These are phyloP conservation scores for Fennellomyces sp. DNA, from an alignment of 371 early-diverging fungal species.

Conservation along the genomic window DNA sequence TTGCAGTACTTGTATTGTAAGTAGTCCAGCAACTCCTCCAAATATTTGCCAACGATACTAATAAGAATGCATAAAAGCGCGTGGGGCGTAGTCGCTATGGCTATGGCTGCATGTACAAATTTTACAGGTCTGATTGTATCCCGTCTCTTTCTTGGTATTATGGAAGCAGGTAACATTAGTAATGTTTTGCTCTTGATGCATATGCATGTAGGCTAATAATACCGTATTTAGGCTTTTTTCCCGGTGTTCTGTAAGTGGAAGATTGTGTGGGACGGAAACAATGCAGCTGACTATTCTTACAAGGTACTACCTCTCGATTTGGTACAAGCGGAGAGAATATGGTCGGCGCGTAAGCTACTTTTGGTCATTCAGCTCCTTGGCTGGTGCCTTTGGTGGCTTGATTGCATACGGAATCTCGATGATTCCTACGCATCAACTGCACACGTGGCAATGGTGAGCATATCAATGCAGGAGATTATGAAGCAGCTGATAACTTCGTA, in stretches of 20 bases:
- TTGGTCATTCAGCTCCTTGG: constrained; percentile 44
- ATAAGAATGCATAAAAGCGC: constrained; percentile 9
- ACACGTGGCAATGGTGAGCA: constrained; percentile 46
- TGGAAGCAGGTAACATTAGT: constrained; percentile 19
- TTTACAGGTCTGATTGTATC: constrained; percentile 18
- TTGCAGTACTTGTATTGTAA: constrained; percentile 30
- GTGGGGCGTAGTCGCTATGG: constrained; percentile 34
- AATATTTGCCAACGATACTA: not conserved
- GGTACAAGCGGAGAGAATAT: constrained; percentile 48
- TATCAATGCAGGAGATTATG: no score
- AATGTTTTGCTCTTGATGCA: not conserved
- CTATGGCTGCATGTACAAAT: constrained; percentile 23
- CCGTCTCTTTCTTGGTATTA: constrained; percentile 20
- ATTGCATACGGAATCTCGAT: constrained; percentile 38
- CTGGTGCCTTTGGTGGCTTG: constrained; percentile 47
- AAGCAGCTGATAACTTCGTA: not conserved
- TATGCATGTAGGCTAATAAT: not conserved
- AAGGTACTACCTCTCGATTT: constrained; percentile 37
- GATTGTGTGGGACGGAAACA: constrained; percentile 10
- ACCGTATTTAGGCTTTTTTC: constrained; percentile 21
- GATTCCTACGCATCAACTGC: constrained; percentile 25
- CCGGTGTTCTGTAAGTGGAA: constrained; percentile 31
- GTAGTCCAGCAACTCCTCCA: no score
- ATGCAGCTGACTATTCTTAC: not conserved
- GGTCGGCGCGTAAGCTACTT: constrained; percentile 44